Percentiles rank a stretch among this genome's conserved stretches.
phyloP scores from a whole-genome alignment of 352 stramenopile species.

The Aphanomyces cochlioides region DNA sequence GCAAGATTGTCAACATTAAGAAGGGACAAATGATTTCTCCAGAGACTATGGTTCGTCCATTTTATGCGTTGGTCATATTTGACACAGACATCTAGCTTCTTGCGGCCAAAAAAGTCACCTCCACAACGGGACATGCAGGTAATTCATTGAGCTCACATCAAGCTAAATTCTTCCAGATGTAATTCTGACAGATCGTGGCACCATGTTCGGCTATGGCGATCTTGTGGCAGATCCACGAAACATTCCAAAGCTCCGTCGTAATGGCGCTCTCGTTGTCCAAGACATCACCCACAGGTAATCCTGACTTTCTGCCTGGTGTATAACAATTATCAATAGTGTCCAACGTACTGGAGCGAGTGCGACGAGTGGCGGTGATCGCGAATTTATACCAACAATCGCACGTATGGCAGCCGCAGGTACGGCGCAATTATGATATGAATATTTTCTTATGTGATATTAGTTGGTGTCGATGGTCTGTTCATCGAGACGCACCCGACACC shows the following conservation, averaged over 20 bases:
- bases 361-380: constrained; percentile 67
- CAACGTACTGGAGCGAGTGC: constrained; percentile 54
- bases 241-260: constrained; percentile 59
- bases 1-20: constrained; percentile 83
- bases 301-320: background rate
- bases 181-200: constrained; percentile 82
- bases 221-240: constrained; percentile 83
- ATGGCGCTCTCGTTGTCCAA: constrained; percentile 71
- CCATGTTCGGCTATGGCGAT: constrained; percentile 86
- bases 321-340: constrained; percentile 40
- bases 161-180: constrained; percentile 40
- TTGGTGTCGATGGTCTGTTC: constrained; percentile 87
- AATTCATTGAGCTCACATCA: background rate
- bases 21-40: constrained; percentile 85
- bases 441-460: constrained; percentile 30
- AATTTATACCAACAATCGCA: constrained; percentile 82
- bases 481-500: constrained; percentile 84
- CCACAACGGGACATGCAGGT: constrained; percentile 56
- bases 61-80: background rate
- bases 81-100: constrained; percentile 43
- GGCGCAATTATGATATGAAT: background rate
- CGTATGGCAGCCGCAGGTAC: constrained; percentile 62
- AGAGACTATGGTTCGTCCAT: constrained; percentile 62
- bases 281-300: constrained; percentile 75
- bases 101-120: constrained; percentile 63